Evolutionary conservation across 768 basidiomycete genomes (phyloP).

Genomic region (Suillus occidentalis): DNA sequence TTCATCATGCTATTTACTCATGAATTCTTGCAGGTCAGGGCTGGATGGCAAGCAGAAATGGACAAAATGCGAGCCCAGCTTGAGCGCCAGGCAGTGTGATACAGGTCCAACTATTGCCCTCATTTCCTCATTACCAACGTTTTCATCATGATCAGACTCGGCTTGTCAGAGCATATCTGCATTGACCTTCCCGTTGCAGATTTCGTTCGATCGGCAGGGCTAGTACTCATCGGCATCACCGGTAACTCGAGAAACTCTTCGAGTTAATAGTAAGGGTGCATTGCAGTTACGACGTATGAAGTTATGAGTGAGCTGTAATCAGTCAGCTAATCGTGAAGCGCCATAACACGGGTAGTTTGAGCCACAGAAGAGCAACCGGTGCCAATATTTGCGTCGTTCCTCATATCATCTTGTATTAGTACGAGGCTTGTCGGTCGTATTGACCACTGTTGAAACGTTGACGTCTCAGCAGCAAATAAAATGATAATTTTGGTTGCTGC

Average conservation of each 20-base stretch:
- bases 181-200: not conserved
- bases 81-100: not conserved
- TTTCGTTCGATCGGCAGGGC: not conserved
- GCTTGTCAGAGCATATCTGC: not conserved
- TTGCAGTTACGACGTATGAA: not conserved
- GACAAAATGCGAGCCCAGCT: not conserved
- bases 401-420: slow-evolving; percentile 22
- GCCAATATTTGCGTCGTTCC: not conserved
- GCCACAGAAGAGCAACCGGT: not conserved
- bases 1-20: not conserved
- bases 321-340: not conserved
- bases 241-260: not conserved
- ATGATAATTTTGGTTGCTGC: slow-evolving; percentile 47
- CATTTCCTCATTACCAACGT: not conserved
- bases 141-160: not conserved
- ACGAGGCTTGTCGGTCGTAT: slow-evolving; percentile 47
- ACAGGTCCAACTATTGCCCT: not conserved
- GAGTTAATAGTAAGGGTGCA: not conserved
- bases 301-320: not conserved
- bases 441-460: slow-evolving; percentile 43
- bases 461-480: slow-evolving; percentile 52
- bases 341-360: not conserved
- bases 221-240: not conserved
- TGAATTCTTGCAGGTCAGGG: not conserved
- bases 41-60: not conserved